phyloP scores from a whole-genome alignment of 2,329 filamentous ascomycete species.

The Diaporthe citri region DNA sequence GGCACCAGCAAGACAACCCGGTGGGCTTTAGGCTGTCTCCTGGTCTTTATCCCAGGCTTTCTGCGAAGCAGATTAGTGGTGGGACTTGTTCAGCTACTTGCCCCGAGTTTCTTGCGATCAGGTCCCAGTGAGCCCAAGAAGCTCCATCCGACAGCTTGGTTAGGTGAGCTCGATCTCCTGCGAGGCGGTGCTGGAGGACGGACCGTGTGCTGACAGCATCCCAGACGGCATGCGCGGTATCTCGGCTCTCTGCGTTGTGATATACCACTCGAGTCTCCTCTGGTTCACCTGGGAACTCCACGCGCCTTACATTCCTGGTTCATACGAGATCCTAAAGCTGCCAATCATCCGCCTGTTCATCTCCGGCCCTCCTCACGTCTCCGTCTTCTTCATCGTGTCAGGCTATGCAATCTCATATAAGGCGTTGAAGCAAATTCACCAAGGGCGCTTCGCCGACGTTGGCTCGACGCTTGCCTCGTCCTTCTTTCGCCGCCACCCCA shows the following conservation, averaged over 20 bases:
- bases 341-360: slow-evolving; percentile 50
- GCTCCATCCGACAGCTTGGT: slow-evolving; percentile 39
- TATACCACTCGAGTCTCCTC: slow-evolving; percentile 41
- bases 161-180: slow-evolving; percentile 20
- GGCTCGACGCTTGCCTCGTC: slow-evolving; percentile 46
- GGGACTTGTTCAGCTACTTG: not conserved
- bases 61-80: not conserved
- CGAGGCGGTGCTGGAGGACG: not conserved
- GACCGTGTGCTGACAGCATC: not conserved
- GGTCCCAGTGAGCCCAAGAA: slow-evolving; percentile 20
- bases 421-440: slow-evolving; percentile 48
- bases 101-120: slow-evolving; percentile 36
- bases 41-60: slow-evolving; percentile 7
- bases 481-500: slow-evolving; percentile 46
- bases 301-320: slow-evolving; percentile 22
- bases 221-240: slow-evolving; percentile 45
- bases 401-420: slow-evolving; percentile 55
- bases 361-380: slow-evolving; percentile 48
- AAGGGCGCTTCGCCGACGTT: slow-evolving; percentile 42
- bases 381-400: slow-evolving; percentile 54
- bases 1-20: not conserved
- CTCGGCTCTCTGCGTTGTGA: slow-evolving; percentile 43
- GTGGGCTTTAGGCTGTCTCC: not conserved
- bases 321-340: slow-evolving; percentile 43
- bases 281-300: slow-evolving; percentile 39